Percentiles rank a stretch among this genome's conserved stretches.
phyloP scores from a whole-genome alignment of 495 filamentous ascomycete species.

The Oidiodendron maius region DNA sequence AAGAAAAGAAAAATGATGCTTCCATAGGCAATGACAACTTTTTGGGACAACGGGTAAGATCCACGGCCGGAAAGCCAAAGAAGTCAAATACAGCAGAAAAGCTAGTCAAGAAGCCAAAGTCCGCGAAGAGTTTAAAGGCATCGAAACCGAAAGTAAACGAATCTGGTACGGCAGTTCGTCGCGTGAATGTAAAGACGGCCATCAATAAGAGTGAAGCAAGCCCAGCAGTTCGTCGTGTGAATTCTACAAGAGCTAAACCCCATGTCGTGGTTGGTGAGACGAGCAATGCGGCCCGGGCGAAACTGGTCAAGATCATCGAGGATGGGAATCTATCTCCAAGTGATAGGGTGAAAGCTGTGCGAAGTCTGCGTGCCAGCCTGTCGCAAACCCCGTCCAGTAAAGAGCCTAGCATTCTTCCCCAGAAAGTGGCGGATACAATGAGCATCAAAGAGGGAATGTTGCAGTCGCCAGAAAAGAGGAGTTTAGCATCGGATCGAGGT shows the following conservation, averaged over 20 bases:
- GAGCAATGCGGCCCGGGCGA: background rate
- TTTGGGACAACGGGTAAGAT: background rate
- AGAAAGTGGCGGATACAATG: background rate
- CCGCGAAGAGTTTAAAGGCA: background rate
- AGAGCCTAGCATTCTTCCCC: background rate
- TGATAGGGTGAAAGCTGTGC: background rate
- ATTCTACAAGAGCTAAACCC: background rate
- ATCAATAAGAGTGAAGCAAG: background rate
- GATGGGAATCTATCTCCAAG: background rate
- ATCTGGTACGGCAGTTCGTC: background rate
- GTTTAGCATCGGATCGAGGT: no score
- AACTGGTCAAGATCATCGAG: conserved; percentile 1
- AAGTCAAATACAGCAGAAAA: background rate
- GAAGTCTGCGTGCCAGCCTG: background rate
- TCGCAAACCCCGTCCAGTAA: background rate
- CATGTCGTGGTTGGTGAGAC: background rate
- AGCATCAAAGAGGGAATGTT: background rate
- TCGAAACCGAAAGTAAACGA: background rate
- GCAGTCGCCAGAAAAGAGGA: background rate
- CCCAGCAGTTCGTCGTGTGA: background rate
- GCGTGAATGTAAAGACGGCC: background rate
- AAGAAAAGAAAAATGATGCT: background rate
- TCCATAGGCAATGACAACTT: background rate
- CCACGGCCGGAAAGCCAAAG: background rate
- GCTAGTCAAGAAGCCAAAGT: background rate